phyloP scores from a whole-genome alignment of 2,329 filamentous ascomycete species.

The Coniella vitis region DNA sequence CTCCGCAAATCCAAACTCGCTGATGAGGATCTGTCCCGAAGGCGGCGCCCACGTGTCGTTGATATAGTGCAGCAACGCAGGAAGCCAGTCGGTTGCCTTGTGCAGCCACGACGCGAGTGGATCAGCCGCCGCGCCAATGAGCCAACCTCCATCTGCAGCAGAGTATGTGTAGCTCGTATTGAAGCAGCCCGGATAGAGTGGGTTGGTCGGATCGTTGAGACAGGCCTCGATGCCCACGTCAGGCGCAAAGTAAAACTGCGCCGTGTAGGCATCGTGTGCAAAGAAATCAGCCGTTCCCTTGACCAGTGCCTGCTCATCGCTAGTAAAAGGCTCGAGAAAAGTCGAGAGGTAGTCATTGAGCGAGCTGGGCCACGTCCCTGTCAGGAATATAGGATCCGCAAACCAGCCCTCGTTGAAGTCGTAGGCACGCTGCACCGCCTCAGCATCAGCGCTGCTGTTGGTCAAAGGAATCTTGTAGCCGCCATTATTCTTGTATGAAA shows the following conservation, averaged over 20 bases:
- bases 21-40: slow-evolving; percentile 3
- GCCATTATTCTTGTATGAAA: slow-evolving; percentile 13
- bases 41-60: slow-evolving; percentile 6
- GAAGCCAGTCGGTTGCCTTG: slow-evolving; percentile 8
- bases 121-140: slow-evolving; percentile 6
- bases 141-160: slow-evolving; percentile 5
- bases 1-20: slow-evolving; percentile 10
- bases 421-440: slow-evolving; percentile 11
- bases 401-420: slow-evolving; percentile 15
- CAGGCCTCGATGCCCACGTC: slow-evolving; percentile 7
- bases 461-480: slow-evolving; percentile 12
- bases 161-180: slow-evolving; percentile 10
- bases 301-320: slow-evolving; percentile 2
- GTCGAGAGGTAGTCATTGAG: slow-evolving; percentile 10
- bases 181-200: slow-evolving; percentile 10
- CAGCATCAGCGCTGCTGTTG: slow-evolving; percentile 3
- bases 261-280: slow-evolving; percentile 10
- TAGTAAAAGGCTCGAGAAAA: slow-evolving; percentile 10
- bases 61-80: slow-evolving; percentile 11
- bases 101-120: slow-evolving; percentile 8
- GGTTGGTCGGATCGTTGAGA: slow-evolving; percentile 1
- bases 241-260: slow-evolving; percentile 10
- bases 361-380: slow-evolving; percentile 9
- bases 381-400: slow-evolving; percentile 10
- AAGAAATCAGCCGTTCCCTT: slow-evolving; percentile 7